Evolutionary conservation across 805 yeast genomes (phyloP).

Genomic region (Suhomyces sp.): DNA sequence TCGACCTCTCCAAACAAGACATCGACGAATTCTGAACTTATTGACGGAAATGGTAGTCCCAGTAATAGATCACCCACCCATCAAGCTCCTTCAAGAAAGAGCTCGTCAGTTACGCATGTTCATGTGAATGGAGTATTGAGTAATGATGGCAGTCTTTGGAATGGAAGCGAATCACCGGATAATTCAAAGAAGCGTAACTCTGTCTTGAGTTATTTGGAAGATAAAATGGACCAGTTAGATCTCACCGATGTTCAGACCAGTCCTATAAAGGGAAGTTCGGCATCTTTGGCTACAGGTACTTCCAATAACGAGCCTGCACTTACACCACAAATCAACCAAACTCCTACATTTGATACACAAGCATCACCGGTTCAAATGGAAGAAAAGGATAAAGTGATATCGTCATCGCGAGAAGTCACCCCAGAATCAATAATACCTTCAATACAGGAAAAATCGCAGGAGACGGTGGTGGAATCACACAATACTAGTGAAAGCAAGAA

Average conservation of each 20-base stretch:
- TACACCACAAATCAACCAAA: conserved; percentile 33
- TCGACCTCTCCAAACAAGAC: conserved; percentile 41
- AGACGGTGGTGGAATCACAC: neutral
- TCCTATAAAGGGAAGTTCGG: conserved; percentile 14
- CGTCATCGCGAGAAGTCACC: conserved; percentile 1
- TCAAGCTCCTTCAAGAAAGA: conserved; percentile 23
- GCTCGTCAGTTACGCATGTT: conserved; percentile 42
- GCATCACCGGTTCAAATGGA: conserved; percentile 5
- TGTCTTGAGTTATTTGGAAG: conserved; percentile 43
- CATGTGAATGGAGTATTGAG: conserved; percentile 44
- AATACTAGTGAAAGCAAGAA: neutral
- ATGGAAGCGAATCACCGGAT: conserved; percentile 12
- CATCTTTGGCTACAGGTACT: conserved; percentile 1
- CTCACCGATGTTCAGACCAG: conserved; percentile 26
- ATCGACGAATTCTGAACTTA: conserved; percentile 20
- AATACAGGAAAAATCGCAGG: conserved; percentile 5
- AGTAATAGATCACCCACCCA: conserved; percentile 5
- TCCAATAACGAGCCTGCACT: neutral
- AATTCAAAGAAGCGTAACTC: conserved; percentile 33
- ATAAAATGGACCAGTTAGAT: conserved; percentile 42
- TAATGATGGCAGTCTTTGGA: conserved; percentile 14
- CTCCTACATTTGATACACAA: conserved; percentile 25
- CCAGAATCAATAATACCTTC: conserved; percentile 2
- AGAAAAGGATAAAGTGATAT: neutral
- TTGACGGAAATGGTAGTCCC: conserved; percentile 11